Percentiles rank a stretch among this genome's conserved stretches.
These are phyloP conservation scores for Dalechampia spathulata DNA, from an alignment of 441 rosid species.

Conservation along the genomic window DNA sequence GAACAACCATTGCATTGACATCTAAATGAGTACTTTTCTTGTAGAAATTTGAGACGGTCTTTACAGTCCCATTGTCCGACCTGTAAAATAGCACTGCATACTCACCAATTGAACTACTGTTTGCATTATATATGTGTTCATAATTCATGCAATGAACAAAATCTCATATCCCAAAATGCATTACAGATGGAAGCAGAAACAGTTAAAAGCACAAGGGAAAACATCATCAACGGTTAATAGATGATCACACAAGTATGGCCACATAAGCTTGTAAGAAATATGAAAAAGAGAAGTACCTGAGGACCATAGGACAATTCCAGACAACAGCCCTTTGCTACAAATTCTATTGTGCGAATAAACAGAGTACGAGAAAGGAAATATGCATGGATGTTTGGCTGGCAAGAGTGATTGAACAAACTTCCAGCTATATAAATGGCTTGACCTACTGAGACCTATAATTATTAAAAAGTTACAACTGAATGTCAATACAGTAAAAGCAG, in stretches of 20 bases:
- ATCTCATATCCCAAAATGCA: not conserved
- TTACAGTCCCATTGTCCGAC: conserved; percentile 68
- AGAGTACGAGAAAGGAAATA: conserved; percentile 82
- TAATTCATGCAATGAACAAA: not conserved
- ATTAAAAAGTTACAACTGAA: conserved; percentile 15
- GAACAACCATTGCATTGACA: conserved; percentile 73
- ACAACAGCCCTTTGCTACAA: conserved; percentile 46
- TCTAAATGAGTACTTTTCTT: conserved; percentile 62
- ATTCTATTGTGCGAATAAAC: conserved; percentile 51
- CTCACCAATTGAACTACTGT: conserved; percentile 7
- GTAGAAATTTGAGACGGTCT: conserved; percentile 65
- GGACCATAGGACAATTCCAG: conserved; percentile 90
- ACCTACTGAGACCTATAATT: conserved; percentile 70
- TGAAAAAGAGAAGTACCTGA: conserved; percentile 40
- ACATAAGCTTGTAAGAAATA: not conserved
- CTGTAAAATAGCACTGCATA: conserved; percentile 30
- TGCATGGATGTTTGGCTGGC: conserved; percentile 79
- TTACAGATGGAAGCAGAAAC: not conserved
- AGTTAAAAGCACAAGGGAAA: not conserved
- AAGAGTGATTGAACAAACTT: conserved; percentile 86
- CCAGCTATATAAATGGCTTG: conserved; percentile 66
- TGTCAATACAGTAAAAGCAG: conserved; percentile 7
- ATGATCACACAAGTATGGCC: not conserved
- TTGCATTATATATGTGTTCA: not conserved
- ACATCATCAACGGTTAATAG: not conserved